Conservation (phyloP, 768 basidiomycete species). For the Amanita pallidorosea region DNA sequence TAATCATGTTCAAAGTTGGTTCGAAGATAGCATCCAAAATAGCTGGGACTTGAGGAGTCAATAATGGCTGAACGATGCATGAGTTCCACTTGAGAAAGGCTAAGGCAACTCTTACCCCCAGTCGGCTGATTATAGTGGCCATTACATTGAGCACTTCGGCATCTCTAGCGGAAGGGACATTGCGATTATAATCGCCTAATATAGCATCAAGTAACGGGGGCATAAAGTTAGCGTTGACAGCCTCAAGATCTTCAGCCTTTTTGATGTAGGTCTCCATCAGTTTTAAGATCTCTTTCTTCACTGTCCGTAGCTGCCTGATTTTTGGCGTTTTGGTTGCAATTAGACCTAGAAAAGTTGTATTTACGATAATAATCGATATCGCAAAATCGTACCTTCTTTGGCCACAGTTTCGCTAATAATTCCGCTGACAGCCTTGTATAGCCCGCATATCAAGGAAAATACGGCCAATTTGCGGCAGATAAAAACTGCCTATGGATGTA, state of each 20-base stretch:
- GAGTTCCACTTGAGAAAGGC: background rate
- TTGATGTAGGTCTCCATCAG: conserved; percentile 96
- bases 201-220: conserved; percentile 94
- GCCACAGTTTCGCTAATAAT: conserved; percentile 92
- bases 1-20: conserved; percentile 96
- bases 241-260: conserved; percentile 93
- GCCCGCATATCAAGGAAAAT: conserved; percentile 96
- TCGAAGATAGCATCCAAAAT: conserved; percentile 97
- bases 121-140: conserved; percentile 82
- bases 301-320: conserved; percentile 86
- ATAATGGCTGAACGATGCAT: conserved; percentile 42
- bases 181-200: conserved; percentile 93
- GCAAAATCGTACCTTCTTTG: conserved; percentile 50
- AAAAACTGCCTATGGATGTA: conserved; percentile 94
- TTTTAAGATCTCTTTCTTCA: conserved; percentile 97
- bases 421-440: conserved; percentile 95
- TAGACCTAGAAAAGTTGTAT: conserved; percentile 37
- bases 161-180: conserved; percentile 87
- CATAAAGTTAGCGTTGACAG: conserved; percentile 86
- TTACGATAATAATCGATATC: background rate
- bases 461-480: conserved; percentile 91
- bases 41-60: conserved; percentile 90
- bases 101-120: conserved; percentile 56
- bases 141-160: conserved; percentile 97
- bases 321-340: conserved; percentile 97